Percentiles rank a stretch among this genome's conserved stretches.
Evolutionary conservation across 1,284 basidiomycete species (phyloP).

Genomic region (Ustilago hordei): DNA sequence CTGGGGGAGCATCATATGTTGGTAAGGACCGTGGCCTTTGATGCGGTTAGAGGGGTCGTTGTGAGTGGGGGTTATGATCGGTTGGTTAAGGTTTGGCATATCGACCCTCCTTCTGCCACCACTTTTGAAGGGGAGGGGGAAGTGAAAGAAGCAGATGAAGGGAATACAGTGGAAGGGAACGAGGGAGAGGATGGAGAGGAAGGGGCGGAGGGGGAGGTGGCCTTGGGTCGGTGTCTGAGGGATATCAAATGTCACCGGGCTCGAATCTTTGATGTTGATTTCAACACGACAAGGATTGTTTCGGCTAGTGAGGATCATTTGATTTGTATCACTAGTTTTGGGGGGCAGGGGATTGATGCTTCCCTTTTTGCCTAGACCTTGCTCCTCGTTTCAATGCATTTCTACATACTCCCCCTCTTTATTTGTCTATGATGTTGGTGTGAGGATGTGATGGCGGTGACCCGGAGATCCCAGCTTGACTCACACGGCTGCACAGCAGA

Average conservation of each 20-base stretch:
- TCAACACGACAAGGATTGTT: slow-evolving; percentile 53
- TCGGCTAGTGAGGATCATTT: slow-evolving; percentile 54
- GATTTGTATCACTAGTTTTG: slow-evolving; percentile 55
- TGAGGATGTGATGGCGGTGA: neutral
- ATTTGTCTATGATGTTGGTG: neutral
- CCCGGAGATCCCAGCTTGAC: too few relatives aligned
- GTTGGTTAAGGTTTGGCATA: slow-evolving; percentile 49
- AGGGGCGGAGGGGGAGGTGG: neutral
- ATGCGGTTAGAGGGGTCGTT: slow-evolving; percentile 31
- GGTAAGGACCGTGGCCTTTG: slow-evolving; percentile 52
- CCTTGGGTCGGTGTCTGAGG: slow-evolving; percentile 20
- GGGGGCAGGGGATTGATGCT: slow-evolving; percentile 38
- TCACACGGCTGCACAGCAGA: too few relatives aligned
- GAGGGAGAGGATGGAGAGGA: neutral
- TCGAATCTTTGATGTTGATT: slow-evolving; percentile 53
- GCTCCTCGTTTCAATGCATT: neutral
- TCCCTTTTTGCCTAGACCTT: slow-evolving; percentile 38
- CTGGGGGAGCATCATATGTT: slow-evolving; percentile 46
- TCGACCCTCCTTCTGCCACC: neutral
- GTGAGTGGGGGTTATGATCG: slow-evolving; percentile 58
- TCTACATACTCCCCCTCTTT: neutral
- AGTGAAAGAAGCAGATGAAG: neutral
- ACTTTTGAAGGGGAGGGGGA: neutral
- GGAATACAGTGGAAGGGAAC: neutral
- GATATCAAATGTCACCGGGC: slow-evolving; percentile 35